Percentiles rank a stretch among this genome's conserved stretches.
phyloP scores from a whole-genome alignment of 2,329 filamentous ascomycete species.

The Colletotrichum echinochloae region DNA sequence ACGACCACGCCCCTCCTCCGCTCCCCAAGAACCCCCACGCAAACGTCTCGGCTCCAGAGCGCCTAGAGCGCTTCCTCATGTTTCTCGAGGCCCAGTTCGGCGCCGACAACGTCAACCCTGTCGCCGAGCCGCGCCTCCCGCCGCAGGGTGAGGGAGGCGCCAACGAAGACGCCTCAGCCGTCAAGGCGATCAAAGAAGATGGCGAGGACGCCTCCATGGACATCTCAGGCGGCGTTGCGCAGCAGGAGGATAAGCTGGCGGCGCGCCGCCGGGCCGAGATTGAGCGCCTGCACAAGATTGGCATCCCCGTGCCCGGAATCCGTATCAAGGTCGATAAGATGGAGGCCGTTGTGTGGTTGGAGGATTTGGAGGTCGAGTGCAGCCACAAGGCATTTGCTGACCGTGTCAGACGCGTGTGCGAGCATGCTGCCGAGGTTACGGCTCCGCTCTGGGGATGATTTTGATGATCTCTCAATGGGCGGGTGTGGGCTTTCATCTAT shows the following conservation, averaged over 20 bases:
- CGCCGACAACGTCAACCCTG: conserved; percentile 81
- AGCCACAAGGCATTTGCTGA: conserved; percentile 82
- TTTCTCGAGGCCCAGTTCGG: conserved; percentile 98
- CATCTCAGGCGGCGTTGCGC: conserved; percentile 43
- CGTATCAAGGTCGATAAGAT: conserved; percentile 90
- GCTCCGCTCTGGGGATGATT: conserved; percentile 74
- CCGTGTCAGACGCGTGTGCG: conserved; percentile 88
- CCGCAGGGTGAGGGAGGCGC: conserved; percentile 43
- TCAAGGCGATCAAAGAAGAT: conserved; percentile 48
- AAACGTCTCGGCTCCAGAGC: conserved; percentile 77
- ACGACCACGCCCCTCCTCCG: conserved; percentile 45
- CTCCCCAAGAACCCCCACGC: conserved; percentile 77
- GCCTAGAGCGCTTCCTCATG: conserved; percentile 88
- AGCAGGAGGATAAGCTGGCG: conserved; percentile 56
- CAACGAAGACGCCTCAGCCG: conserved; percentile 38
- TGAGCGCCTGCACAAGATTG: conserved; percentile 81
- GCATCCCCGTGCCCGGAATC: conserved; percentile 91
- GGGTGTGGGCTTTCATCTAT: neutral
- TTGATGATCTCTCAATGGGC: neutral
- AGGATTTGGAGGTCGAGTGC: conserved; percentile 91
- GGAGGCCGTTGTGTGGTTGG: conserved; percentile 89
- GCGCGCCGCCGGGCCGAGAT: conserved; percentile 76
- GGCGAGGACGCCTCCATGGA: conserved; percentile 42
- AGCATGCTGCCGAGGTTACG: conserved; percentile 88
- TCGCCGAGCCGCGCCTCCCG: conserved; percentile 72